These are phyloP conservation scores for Micractinium sp. DNA, from an alignment of 139 green algal genomes.

Conservation along the genomic window DNA sequence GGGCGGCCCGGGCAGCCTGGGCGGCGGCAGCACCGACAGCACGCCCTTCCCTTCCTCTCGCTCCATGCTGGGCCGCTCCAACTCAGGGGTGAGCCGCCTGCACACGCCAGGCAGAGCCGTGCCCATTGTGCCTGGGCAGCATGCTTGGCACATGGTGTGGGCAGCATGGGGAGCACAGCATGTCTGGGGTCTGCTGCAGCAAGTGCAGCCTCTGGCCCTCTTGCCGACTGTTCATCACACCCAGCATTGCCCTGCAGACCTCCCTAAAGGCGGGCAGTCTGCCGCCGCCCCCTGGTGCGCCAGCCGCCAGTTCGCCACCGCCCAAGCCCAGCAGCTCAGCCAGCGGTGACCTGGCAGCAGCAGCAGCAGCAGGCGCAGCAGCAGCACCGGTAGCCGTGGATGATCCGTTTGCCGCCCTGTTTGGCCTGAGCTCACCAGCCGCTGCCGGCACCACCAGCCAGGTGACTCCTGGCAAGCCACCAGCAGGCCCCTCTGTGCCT, in stretches of 20 bases:
- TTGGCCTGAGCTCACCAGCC: slow-evolving; percentile 6
- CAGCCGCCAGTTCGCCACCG: background rate
- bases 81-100: background rate
- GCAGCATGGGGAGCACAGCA: too few species aligned
- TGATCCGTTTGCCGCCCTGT: slow-evolving; percentile 32
- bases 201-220: too few species aligned
- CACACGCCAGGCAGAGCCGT: background rate
- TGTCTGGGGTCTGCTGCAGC: too few species aligned
- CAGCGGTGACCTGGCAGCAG: background rate
- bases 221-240: background rate
- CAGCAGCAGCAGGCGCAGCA: background rate
- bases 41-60: slow-evolving; percentile 25
- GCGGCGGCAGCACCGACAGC: slow-evolving; percentile 18
- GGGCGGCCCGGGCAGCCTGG: slow-evolving; percentile 2
- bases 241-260: background rate
- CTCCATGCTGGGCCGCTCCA: background rate
- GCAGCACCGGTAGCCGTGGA: background rate
- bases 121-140: too few species aligned
- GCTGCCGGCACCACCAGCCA: slow-evolving; percentile 12
- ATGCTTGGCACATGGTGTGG: too few species aligned
- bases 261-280: background rate
- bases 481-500: background rate
- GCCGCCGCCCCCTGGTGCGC: background rate
- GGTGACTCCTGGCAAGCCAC: background rate
- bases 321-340: background rate